A percentile compares a stretch with the other conserved stretches of the same genome.
phyloP scores from a whole-genome alignment of 768 basidiomycete species.

The Amanita inopinata region DNA sequence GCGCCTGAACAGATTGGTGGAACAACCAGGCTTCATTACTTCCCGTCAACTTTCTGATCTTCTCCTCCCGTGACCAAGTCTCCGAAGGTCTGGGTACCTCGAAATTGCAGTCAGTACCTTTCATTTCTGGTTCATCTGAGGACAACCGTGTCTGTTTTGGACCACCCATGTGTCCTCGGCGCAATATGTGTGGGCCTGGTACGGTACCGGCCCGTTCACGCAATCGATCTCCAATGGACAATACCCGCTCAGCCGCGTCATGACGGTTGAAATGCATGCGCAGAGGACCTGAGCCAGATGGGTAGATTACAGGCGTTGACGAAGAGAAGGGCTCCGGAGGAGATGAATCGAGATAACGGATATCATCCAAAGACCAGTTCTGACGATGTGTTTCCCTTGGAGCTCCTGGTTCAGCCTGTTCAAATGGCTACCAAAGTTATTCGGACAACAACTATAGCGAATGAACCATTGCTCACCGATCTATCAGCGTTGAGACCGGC shows the following conservation, averaged over 20 bases:
- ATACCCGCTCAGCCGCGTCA: neutral
- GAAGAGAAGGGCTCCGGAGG: neutral
- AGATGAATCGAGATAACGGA: too few relatives aligned
- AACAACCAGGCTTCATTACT: conserved; percentile 13
- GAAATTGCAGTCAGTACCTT: too few relatives aligned
- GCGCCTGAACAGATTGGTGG: conserved; percentile 26
- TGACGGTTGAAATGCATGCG: neutral
- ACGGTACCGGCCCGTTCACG: neutral
- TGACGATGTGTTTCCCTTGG: neutral
- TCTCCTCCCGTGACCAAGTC: neutral
- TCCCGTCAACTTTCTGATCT: neutral
- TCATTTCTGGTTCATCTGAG: neutral
- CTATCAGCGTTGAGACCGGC: too few relatives aligned
- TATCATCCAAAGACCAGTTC: too few relatives aligned
- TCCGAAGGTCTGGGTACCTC: neutral
- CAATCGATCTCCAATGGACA: neutral
- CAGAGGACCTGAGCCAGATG: neutral
- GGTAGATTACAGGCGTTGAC: neutral
- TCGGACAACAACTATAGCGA: too few relatives aligned
- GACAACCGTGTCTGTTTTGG: neutral
- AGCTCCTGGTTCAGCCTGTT: neutral
- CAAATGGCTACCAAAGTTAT: too few relatives aligned
- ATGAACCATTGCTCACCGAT: too few relatives aligned
- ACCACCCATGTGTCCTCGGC: neutral
- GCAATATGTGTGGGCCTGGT: neutral